Conservation (phyloP, 2,329 filamentous ascomycete species). For the Trichoderma semiorbis region DNA sequence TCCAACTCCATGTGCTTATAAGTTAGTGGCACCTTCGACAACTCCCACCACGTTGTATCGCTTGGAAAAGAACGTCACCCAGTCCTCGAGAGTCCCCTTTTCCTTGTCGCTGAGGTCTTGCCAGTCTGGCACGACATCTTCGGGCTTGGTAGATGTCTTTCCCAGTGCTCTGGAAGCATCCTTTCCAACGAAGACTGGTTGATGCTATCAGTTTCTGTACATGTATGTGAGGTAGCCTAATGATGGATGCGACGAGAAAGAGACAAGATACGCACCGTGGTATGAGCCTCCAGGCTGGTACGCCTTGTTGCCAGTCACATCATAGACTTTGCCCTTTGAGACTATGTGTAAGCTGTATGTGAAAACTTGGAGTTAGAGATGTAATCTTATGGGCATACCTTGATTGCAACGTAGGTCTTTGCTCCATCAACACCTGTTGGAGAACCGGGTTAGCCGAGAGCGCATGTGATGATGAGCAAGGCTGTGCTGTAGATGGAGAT, state of each 20-base stretch:
- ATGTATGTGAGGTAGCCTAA: background rate
- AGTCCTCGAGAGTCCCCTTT: conserved; percentile 81
- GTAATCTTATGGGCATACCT: conserved; percentile 41
- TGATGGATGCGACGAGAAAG: background rate
- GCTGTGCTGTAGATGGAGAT: background rate
- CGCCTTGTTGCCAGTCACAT: conserved; percentile 84
- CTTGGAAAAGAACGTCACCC: conserved; percentile 95
- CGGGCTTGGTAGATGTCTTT: conserved; percentile 77
- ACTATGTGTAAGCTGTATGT: conserved; percentile 7
- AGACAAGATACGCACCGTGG: conserved; percentile 59
- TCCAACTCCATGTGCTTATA: conserved; percentile 32
- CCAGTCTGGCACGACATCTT: conserved; percentile 82
- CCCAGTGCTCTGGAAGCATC: conserved; percentile 92
- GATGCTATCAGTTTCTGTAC: background rate
- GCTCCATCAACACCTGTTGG: conserved; percentile 59
- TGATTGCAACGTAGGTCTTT: conserved; percentile 67
- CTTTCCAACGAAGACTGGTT: conserved; percentile 86
- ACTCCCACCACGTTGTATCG: conserved; percentile 85
- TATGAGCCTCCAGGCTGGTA: conserved; percentile 84
- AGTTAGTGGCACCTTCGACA: conserved; percentile 59
- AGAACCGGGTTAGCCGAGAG: conserved; percentile 6
- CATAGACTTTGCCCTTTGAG: conserved; percentile 80
- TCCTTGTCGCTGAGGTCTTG: conserved; percentile 79
- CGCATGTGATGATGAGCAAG: background rate
- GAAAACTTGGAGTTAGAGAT: background rate